These are phyloP conservation scores for Dittrichia graveolens DNA, from an alignment of 129 eudicot genomes.

Conservation along the genomic window DNA sequence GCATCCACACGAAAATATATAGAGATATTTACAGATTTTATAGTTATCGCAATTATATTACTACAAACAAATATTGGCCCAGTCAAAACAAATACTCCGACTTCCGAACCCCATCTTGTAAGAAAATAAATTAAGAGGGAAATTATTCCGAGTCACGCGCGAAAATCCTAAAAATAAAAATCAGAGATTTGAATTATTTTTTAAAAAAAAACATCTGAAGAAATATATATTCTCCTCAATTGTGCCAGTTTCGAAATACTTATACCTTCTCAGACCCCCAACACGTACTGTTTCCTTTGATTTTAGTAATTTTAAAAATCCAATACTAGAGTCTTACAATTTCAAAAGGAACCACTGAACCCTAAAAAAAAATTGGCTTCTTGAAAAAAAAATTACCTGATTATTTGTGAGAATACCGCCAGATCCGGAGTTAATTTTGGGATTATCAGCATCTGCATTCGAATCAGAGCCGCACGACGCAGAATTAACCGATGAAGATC, in stretches of 20 bases:
- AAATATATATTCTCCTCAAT: slow-evolving; percentile 2
- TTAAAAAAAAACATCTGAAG: neutral
- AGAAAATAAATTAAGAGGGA: slow-evolving; percentile 18
- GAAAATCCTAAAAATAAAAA: slow-evolving; percentile 43
- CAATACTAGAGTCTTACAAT: neutral
- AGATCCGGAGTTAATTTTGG: slow-evolving; percentile 66
- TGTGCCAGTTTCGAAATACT: slow-evolving; percentile 19
- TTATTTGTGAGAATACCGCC: slow-evolving; percentile 18
- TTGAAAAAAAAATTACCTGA: slow-evolving; percentile 40
- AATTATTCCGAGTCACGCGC: slow-evolving; percentile 51
- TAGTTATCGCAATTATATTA: slow-evolving; percentile 25
- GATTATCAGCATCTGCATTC: slow-evolving; percentile 44
- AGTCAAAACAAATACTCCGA: slow-evolving; percentile 59
- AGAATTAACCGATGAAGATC: slow-evolving; percentile 42
- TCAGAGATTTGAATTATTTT: slow-evolving; percentile 18
- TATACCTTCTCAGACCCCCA: slow-evolving; percentile 11
- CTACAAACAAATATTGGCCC: slow-evolving; percentile 44
- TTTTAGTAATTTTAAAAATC: slow-evolving; percentile 15
- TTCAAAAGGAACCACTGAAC: slow-evolving; percentile 17
- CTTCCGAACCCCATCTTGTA: slow-evolving; percentile 51
- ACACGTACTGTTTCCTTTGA: slow-evolving; percentile 11
- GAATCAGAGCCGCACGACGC: slow-evolving; percentile 45
- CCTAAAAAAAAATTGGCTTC: slow-evolving; percentile 28
- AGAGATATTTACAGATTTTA: slow-evolving; percentile 22
- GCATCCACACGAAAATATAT: neutral